Evolutionary conservation across 1,139 yeast species (phyloP), one percentile per base, ranked within the genome.

Genomic region (Zygosaccharomyces pseudobailii): DNA sequence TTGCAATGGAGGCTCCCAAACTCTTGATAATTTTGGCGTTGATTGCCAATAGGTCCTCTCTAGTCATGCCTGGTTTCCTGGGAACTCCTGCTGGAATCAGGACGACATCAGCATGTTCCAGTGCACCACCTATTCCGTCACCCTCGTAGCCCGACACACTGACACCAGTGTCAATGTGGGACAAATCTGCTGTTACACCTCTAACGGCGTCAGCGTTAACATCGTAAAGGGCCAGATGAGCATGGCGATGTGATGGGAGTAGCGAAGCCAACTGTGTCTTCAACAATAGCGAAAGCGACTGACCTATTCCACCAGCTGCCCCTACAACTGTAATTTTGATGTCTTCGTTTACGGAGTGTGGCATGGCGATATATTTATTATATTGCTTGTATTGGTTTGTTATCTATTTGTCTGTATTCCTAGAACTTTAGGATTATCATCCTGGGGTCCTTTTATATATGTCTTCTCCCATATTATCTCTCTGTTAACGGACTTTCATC

Each of bases 11-110:
- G 68, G 79, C 80, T 55, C 95, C 90, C 62, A 90, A 75, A 68
- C 82, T 90, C 58, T 85, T 77, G 48, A 90, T 89, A 69, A 90
- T 90, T 43, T 89, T 85, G 42, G 96, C 96, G 67, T 90, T 90
- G 74, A 92, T 87, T 73, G 82, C 82, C 79, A 90, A 88, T 67
- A 90, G 78, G 67, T 90, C 97, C 68, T 90, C 97, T 71, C 97
- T 83, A 56, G 97, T 87, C 97, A 90, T 90, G 59, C 97, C 97
- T 49, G 97, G 97, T 75, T 90, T 90, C 75, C 97, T 82, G 68
- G 97, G 97, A 50, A 90, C 87, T 67, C 97, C 97, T 43, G 97
- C 97, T 54, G 97, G 96, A 67, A 90, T 86, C 51, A 90, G 80
- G 54, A 90, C 86, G 53, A 89, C 76, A 62, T 85, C 86, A 24